phyloP scores from a whole-genome alignment of 2,329 filamentous ascomycete species.

The Lachnellula hyalina region DNA sequence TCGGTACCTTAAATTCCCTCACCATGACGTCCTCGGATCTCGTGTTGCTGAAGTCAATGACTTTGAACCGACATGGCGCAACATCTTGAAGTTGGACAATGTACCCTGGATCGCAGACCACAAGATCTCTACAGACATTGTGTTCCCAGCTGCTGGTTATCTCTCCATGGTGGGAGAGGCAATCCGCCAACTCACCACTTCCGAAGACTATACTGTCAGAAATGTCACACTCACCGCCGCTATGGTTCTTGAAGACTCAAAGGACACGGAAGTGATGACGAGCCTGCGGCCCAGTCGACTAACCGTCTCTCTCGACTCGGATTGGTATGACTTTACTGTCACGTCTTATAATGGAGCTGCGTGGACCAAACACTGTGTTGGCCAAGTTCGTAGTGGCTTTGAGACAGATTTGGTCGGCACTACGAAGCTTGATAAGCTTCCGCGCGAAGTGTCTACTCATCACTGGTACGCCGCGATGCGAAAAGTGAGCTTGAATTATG shows the following conservation, averaged over 20 bases:
- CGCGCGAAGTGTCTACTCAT: not conserved
- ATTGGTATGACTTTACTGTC: slow-evolving; percentile 29
- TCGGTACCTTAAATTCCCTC: slow-evolving; percentile 39
- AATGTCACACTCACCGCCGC: slow-evolving; percentile 12
- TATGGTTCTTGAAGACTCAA: slow-evolving; percentile 18
- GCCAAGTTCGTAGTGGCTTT: slow-evolving; percentile 16
- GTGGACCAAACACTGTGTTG: slow-evolving; percentile 30
- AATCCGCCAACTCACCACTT: slow-evolving; percentile 10
- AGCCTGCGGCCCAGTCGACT: slow-evolving; percentile 19
- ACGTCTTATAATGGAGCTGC: slow-evolving; percentile 21
- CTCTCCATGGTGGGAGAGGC: slow-evolving; percentile 25
- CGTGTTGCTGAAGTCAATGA: slow-evolving; percentile 15
- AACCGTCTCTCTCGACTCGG: slow-evolving; percentile 18
- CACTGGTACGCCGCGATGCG: slow-evolving; percentile 17
- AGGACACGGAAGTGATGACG: slow-evolving; percentile 25
- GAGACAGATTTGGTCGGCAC: not conserved
- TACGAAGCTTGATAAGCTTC: not conserved
- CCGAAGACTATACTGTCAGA: slow-evolving; percentile 13
- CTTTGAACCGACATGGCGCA: slow-evolving; percentile 27
- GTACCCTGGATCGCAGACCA: slow-evolving; percentile 46
- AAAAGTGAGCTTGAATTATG: slow-evolving; percentile 23
- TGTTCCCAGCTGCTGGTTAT: slow-evolving; percentile 42
- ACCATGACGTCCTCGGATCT: slow-evolving; percentile 33
- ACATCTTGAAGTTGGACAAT: slow-evolving; percentile 27
- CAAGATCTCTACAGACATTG: slow-evolving; percentile 41